Evolutionary conservation across 257 asterid species (phyloP).

Genomic region (Anisodus acutangulus): DNA sequence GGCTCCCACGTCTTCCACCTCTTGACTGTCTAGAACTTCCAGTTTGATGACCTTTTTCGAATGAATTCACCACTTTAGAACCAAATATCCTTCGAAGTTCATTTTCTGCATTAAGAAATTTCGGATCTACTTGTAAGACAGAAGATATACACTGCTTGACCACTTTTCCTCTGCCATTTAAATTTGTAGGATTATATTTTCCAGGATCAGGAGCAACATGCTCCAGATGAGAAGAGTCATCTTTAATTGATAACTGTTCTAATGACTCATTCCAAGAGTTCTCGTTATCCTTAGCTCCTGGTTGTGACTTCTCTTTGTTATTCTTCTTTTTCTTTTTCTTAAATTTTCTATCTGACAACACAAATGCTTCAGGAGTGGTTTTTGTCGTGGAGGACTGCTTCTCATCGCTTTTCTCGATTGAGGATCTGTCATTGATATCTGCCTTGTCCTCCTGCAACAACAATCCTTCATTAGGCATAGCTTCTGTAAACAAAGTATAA

Average conservation of each 20-base stretch:
- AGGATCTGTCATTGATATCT: conserved; percentile 41
- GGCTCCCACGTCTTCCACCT: conserved; percentile 77
- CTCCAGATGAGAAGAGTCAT: conserved; percentile 52
- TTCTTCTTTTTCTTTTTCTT: conserved; percentile 80
- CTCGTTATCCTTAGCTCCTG: conserved; percentile 38
- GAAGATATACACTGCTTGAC: conserved; percentile 49
- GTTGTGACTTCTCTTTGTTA: conserved; percentile 39
- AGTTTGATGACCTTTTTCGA: conserved; percentile 60
- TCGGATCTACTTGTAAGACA: conserved; percentile 76
- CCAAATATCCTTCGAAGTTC: conserved; percentile 95
- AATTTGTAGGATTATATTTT: conserved; percentile 40
- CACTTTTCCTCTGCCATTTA: conserved; percentile 40
- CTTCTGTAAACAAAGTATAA: neutral
- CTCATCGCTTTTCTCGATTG: conserved; percentile 34
- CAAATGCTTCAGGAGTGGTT: conserved; percentile 36
- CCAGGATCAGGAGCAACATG: conserved; percentile 39
- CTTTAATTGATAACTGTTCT: conserved; percentile 55
- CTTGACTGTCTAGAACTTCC: conserved; percentile 65
- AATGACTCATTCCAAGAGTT: conserved; percentile 41
- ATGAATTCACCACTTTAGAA: conserved; percentile 78
- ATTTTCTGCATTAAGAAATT: conserved; percentile 83
- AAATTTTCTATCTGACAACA: conserved; percentile 49
- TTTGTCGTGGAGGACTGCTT: conserved; percentile 42
- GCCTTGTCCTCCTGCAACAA: conserved; percentile 54
- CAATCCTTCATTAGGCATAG: neutral